A percentile compares a stretch with the other conserved stretches of the same genome.
Conservation (phyloP, 305 asterid species). For the Fraxinus platypoda region DNA sequence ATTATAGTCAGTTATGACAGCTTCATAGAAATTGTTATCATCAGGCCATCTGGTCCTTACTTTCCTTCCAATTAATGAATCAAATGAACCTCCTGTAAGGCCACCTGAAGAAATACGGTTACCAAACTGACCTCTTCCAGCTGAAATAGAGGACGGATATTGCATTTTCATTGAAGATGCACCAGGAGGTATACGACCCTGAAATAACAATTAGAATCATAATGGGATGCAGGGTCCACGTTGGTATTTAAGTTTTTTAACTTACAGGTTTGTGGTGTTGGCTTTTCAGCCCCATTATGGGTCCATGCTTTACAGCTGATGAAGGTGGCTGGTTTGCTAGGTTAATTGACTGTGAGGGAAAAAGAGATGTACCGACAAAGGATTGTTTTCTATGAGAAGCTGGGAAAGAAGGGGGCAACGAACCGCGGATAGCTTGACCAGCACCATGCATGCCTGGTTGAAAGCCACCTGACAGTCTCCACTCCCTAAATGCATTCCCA, state of each 20-base stretch:
- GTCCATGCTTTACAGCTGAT: conserved; percentile 59
- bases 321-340: conserved; percentile 52
- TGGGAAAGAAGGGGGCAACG: conserved; percentile 46
- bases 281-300: conserved; percentile 52
- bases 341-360: conserved; percentile 43
- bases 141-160: conserved; percentile 54
- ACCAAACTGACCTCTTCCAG: conserved; percentile 71
- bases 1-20: conserved; percentile 69
- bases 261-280: conserved; percentile 66
- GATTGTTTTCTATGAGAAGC: conserved; percentile 53
- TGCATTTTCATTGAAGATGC: conserved; percentile 66
- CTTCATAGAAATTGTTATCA: conserved; percentile 87
- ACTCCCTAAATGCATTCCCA: conserved; percentile 51
- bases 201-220: conserved; percentile 16
- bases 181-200: conserved; percentile 50
- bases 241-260: conserved; percentile 23
- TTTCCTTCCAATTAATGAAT: conserved; percentile 72
- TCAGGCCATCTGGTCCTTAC: conserved; percentile 90
- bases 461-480: conserved; percentile 71
- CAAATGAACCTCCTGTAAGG: conserved; percentile 42
- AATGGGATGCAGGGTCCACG: conserved; percentile 15
- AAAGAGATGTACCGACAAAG: conserved; percentile 48
- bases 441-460: conserved; percentile 49
- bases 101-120: conserved; percentile 59
- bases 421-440: conserved; percentile 40